These are phyloP conservation scores for Oenanthe sinensis DNA, from an alignment of 129 eudicot genomes.

Conservation along the genomic window DNA sequence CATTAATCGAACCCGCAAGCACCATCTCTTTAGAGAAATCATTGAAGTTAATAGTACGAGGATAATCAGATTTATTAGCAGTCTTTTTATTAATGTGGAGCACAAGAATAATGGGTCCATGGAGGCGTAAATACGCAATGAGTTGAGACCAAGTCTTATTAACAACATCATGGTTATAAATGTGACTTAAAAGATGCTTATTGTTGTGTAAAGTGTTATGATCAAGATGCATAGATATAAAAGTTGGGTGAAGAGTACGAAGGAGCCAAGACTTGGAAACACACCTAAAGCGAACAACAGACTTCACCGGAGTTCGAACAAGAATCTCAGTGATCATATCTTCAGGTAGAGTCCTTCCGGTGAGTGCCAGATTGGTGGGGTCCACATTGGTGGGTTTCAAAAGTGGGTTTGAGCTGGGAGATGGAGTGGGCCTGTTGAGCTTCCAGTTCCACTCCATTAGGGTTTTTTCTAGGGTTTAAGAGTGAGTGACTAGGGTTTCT, in stretches of 20 bases:
- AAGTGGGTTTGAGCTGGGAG: not conserved
- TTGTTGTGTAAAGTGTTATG: not conserved
- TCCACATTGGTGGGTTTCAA: not conserved
- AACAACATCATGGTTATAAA: not conserved
- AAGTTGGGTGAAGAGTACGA: not conserved
- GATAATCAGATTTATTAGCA: not conserved
- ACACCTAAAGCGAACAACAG: not conserved
- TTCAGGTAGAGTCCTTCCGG: not conserved
- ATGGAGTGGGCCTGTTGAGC: not conserved
- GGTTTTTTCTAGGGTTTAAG: not conserved
- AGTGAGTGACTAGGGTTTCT: not conserved
- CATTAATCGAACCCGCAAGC: constrained; percentile 1
- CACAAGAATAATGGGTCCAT: not conserved
- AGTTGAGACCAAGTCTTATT: no score
- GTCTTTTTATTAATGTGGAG: not conserved
- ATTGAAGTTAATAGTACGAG: not conserved
- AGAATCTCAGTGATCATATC: not conserved
- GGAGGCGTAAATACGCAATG: not conserved
- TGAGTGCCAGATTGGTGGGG: not conserved
- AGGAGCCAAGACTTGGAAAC: not conserved
- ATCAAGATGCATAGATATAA: not conserved
- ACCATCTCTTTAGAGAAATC: not conserved
- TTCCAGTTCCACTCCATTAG: not conserved
- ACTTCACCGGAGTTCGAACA: not conserved
- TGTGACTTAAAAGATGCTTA: not conserved